A percentile compares a stretch with the other conserved stretches of the same genome.
Conservation (phyloP, 2,329 filamentous ascomycete species). For the Talaromyces sp. region DNA sequence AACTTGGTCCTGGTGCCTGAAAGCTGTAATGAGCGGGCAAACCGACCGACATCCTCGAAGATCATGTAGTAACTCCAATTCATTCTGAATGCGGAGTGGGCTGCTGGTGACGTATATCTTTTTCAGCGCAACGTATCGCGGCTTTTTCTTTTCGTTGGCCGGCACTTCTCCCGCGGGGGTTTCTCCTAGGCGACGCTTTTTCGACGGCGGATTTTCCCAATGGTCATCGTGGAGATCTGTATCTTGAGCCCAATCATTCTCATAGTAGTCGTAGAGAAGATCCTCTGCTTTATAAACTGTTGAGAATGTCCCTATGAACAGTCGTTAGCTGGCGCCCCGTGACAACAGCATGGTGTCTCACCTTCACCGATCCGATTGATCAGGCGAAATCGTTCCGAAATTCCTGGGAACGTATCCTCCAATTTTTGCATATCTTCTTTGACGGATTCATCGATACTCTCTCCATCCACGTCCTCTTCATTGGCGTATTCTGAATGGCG, state of each 20-base stretch:
- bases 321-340: neutral
- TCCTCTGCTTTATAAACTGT: constrained; percentile 99
- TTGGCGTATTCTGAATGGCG: constrained; percentile 14
- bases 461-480: constrained; percentile 25
- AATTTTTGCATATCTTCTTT: constrained; percentile 83
- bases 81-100: constrained; percentile 87
- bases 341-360: constrained; percentile 30
- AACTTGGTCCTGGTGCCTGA: constrained; percentile 88
- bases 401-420: constrained; percentile 74
- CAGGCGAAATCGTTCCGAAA: constrained; percentile 76
- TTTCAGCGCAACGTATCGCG: constrained; percentile 91
- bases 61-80: constrained; percentile 87
- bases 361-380: constrained; percentile 98
- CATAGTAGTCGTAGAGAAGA: constrained; percentile 72
- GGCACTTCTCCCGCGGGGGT: constrained; percentile 26
- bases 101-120: constrained; percentile 99
- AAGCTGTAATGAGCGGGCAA: constrained; percentile 95
- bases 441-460: constrained; percentile 49
- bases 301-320: constrained; percentile 78
- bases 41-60: constrained; percentile 77
- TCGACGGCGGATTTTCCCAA: constrained; percentile 65
- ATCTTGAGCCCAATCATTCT: constrained; percentile 80
- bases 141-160: constrained; percentile 39
- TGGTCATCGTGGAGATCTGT: constrained; percentile 57
- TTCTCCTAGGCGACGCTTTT: constrained; percentile 44